These are phyloP conservation scores for Rhexocercosporidium sp. DNA, from an alignment of 2,329 filamentous ascomycete genomes.

Conservation along the genomic window DNA sequence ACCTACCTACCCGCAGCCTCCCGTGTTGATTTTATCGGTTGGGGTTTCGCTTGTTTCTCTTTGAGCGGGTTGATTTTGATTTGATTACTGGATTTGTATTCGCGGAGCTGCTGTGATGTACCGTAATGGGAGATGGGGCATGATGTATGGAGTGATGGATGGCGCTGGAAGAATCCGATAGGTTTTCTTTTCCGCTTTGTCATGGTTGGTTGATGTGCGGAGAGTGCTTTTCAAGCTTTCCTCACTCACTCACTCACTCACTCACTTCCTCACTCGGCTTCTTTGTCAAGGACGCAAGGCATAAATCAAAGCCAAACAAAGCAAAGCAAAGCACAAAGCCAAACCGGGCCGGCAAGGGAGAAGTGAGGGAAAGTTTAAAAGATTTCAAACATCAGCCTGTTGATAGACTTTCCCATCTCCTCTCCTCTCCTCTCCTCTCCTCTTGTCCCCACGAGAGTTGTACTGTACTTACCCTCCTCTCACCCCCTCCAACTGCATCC, in stretches of 20 bases:
- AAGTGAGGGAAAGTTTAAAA: neutral
- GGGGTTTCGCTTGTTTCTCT: neutral
- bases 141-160: neutral
- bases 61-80: neutral
- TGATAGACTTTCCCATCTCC: neutral
- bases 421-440: neutral
- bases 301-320: neutral
- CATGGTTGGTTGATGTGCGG: neutral
- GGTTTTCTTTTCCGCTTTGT: neutral
- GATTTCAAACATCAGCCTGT: neutral
- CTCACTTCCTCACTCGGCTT: neutral
- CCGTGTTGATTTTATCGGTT: neutral
- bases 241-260: neutral
- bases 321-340: no score
- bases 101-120: no score
- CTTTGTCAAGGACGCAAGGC: conserved; percentile 3
- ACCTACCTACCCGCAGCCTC: no score
- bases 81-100: neutral
- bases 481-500: neutral
- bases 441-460: no score
- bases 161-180: neutral
- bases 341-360: no score
- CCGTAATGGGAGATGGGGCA: neutral
- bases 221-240: conserved; percentile 1
- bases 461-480: no score